phyloP scores from a whole-genome alignment of 352 stramenopile species.

The Globisporangium sylvaticum region DNA sequence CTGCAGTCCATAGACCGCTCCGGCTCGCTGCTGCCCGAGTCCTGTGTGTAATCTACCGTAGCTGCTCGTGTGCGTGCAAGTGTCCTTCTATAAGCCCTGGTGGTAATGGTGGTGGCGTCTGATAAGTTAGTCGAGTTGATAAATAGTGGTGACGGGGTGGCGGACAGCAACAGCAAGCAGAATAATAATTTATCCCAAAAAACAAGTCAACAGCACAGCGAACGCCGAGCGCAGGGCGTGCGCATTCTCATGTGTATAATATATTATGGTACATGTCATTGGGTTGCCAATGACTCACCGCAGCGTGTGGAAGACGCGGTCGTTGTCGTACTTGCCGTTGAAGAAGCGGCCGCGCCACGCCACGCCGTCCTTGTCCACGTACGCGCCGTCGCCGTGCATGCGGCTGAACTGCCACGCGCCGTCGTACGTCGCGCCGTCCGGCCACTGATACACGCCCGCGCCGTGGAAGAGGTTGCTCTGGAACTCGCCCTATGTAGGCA shows the following conservation, averaged over 20 bases:
- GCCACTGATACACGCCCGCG: slow-evolving; percentile 57
- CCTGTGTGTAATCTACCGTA: slow-evolving; percentile 24
- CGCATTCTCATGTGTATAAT: not conserved
- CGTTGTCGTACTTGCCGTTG: slow-evolving; percentile 86
- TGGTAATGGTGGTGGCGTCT: not conserved
- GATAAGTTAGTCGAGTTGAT: not conserved
- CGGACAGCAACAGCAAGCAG: not conserved
- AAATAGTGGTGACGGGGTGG: not conserved
- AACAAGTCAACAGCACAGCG: not conserved
- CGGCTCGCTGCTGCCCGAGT: slow-evolving; percentile 49
- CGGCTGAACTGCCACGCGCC: slow-evolving; percentile 57
- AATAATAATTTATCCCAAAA: slow-evolving; percentile 10
- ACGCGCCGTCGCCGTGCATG: slow-evolving; percentile 73
- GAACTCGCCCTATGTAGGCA: slow-evolving; percentile 45
- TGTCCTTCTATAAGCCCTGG: not conserved
- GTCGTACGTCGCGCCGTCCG: slow-evolving; percentile 59
- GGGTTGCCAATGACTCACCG: too few relatives aligned
- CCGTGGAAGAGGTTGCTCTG: slow-evolving; percentile 58
- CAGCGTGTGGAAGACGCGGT: slow-evolving; percentile 70
- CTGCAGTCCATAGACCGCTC: slow-evolving; percentile 53
- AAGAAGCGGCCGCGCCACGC: slow-evolving; percentile 64
- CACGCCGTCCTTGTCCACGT: slow-evolving; percentile 75
- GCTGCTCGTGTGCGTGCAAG: not conserved
- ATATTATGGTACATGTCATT: too few relatives aligned
- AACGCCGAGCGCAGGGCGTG: not conserved